These are phyloP conservation scores for Aspergillus indologenus DNA, from an alignment of 495 filamentous ascomycete species.

Conservation along the genomic window DNA sequence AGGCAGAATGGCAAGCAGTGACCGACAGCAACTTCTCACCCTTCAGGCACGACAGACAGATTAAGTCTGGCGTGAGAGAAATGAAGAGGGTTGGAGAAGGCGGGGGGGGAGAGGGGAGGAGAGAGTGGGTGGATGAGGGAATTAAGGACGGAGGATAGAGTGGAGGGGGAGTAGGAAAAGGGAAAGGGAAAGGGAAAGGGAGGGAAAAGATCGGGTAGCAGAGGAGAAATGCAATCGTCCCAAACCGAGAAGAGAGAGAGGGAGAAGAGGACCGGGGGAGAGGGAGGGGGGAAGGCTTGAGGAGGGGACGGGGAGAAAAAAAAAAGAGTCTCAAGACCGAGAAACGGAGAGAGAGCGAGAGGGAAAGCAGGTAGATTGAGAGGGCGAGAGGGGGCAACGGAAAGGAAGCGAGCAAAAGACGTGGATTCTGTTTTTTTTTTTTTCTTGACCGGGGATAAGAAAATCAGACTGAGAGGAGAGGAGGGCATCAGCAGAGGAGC, in stretches of 20 bases:
- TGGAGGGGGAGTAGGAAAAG: constrained; percentile 20
- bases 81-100: constrained; percentile 18
- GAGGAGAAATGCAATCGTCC: constrained; percentile 9
- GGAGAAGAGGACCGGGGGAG: constrained; percentile 18
- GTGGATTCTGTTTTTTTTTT: constrained; percentile 22
- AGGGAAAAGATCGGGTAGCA: constrained; percentile 17
- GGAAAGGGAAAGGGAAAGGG: constrained; percentile 20
- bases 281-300: constrained; percentile 15
- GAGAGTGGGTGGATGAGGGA: constrained; percentile 15
- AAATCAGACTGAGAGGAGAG: not conserved
- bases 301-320: constrained; percentile 6
- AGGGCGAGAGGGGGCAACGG: constrained; percentile 5
- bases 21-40: constrained; percentile 18
- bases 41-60: constrained; percentile 23
- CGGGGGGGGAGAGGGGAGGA: constrained; percentile 17
- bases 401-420: constrained; percentile 12
- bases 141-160: not conserved
- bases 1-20: constrained; percentile 27
- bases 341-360: constrained; percentile 14
- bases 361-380: not conserved
- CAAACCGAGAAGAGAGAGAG: constrained; percentile 12
- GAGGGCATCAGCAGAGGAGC: not conserved
- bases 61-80: constrained; percentile 23
- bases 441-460: constrained; percentile 23
- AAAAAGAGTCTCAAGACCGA: constrained; percentile 1